Evolutionary conservation across 805 yeast genomes (phyloP).

Genomic region (Isabelozyma pseudorhagii): DNA sequence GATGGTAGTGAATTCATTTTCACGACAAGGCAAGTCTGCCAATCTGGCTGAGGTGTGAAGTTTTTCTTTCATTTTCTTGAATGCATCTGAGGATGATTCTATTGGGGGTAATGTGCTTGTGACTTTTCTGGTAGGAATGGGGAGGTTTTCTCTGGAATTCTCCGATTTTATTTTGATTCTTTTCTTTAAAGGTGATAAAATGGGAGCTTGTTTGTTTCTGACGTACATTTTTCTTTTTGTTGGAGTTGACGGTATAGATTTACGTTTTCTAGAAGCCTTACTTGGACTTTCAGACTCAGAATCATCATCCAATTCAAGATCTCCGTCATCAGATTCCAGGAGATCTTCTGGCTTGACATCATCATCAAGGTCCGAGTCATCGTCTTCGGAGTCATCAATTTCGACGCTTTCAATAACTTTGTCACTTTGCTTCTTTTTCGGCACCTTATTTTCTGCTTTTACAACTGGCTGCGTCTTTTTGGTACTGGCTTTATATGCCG

Average conservation of each 20-base stretch:
- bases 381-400: neutral
- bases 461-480: conserved; percentile 5
- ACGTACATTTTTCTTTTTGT: conserved; percentile 2
- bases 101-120: conserved; percentile 1
- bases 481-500: conserved; percentile 13
- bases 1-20: conserved; percentile 70
- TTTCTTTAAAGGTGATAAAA: conserved; percentile 18
- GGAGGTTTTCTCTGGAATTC: conserved; percentile 9
- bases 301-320: conserved; percentile 5
- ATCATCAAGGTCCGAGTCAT: conserved; percentile 4
- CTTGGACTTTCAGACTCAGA: conserved; percentile 3
- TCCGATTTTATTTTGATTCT: conserved; percentile 24
- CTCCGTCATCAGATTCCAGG: conserved; percentile 7
- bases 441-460: conserved; percentile 1
- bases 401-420: conserved; percentile 9
- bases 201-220: conserved; percentile 4
- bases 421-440: conserved; percentile 4
- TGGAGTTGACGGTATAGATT: conserved; percentile 1
- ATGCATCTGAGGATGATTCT: conserved; percentile 26
- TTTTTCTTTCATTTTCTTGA: conserved; percentile 37
- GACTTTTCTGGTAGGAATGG: neutral
- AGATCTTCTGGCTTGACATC: conserved; percentile 4
- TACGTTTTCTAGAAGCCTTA: conserved; percentile 3
- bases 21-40: conserved; percentile 77
- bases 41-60: conserved; percentile 45